Percentiles rank a stretch among this genome's conserved stretches.
phyloP scores from a whole-genome alignment of 164 flowering plant species.

The Chimonanthus salicifolius region DNA sequence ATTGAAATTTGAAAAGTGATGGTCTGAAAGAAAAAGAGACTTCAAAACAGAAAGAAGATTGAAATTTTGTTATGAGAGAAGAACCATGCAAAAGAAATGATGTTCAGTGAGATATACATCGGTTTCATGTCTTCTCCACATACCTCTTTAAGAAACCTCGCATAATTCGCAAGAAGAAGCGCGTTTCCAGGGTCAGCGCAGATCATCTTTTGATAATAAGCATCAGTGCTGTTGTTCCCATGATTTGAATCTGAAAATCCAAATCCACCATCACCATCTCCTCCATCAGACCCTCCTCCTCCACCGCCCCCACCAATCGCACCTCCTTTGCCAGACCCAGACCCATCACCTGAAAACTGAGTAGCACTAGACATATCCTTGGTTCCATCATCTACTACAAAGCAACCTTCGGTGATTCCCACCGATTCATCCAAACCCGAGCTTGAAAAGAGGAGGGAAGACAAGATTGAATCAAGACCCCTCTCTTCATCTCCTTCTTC shows the following conservation, averaged over 20 bases:
- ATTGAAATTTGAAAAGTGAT: no score
- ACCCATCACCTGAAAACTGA: not conserved
- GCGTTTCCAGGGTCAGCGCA: slow-evolving; percentile 53
- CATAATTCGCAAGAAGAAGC: slow-evolving; percentile 56
- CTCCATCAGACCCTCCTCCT: slow-evolving; percentile 6
- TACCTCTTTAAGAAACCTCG: slow-evolving; percentile 63
- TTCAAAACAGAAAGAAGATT: no score
- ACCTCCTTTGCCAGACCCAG: slow-evolving; percentile 4
- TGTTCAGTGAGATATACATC: not conserved
- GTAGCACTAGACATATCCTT: not conserved
- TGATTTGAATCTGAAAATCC: slow-evolving; percentile 1
- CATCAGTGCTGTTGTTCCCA: slow-evolving; percentile 25
- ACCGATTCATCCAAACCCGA: slow-evolving; percentile 25
- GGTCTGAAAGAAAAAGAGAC: no score
- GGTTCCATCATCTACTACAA: not conserved
- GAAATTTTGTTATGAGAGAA: no score
- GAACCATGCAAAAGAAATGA: not conserved
- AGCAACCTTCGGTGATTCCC: slow-evolving; percentile 8
- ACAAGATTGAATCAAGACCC: slow-evolving; percentile 8
- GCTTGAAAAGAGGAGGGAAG: slow-evolving; percentile 23
- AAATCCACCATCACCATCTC: not conserved
- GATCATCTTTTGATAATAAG: slow-evolving; percentile 54
- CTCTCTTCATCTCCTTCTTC: slow-evolving; percentile 14
- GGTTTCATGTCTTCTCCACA: not conserved
- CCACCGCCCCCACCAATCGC: slow-evolving; percentile 8